Percentiles rank a stretch among this genome's conserved stretches.
Evolutionary conservation across 352 stramenopile genomes (phyloP).

Genomic region (Stramenopiles sp.): DNA sequence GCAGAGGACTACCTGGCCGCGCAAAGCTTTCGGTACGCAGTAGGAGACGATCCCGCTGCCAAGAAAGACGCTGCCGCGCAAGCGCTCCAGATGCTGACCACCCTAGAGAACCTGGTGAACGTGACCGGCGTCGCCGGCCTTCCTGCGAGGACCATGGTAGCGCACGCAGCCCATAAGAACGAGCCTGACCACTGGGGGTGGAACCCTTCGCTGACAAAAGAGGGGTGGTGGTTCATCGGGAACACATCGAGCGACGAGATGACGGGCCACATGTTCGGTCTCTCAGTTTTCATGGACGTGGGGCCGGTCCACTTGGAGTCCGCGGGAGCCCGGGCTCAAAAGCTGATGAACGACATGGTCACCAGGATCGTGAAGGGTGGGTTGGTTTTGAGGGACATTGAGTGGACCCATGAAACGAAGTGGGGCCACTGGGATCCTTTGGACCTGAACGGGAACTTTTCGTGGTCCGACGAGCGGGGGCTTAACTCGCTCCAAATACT

Average conservation of each 20-base stretch:
- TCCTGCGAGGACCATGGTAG: neutral
- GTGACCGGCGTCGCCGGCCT: conserved; percentile 15
- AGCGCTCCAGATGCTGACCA: neutral
- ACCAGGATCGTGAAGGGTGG: neutral
- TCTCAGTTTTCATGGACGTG: neutral
- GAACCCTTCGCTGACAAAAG: no score
- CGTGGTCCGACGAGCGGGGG: conserved; percentile 10
- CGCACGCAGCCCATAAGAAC: neutral
- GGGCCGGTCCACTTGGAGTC: neutral
- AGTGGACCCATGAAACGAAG: neutral
- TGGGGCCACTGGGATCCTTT: conserved; percentile 14
- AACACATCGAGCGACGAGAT: conserved; percentile 16
- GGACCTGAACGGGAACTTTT: neutral
- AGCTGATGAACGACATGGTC: conserved; percentile 8
- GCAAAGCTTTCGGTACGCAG: neutral
- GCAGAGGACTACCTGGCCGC: neutral
- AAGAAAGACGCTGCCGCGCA: no score
- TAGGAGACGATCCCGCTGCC: neutral
- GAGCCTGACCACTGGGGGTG: no score
- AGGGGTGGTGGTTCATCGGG: conserved; percentile 14
- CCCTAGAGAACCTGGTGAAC: neutral
- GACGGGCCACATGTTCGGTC: conserved; percentile 13
- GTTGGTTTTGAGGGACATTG: conserved; percentile 10
- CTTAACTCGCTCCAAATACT: conserved; percentile 14
- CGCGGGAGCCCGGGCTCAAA: no score